Evolutionary conservation across 495 filamentous ascomycete genomes (phyloP).

Genomic region (Aspergillus asperescens): DNA sequence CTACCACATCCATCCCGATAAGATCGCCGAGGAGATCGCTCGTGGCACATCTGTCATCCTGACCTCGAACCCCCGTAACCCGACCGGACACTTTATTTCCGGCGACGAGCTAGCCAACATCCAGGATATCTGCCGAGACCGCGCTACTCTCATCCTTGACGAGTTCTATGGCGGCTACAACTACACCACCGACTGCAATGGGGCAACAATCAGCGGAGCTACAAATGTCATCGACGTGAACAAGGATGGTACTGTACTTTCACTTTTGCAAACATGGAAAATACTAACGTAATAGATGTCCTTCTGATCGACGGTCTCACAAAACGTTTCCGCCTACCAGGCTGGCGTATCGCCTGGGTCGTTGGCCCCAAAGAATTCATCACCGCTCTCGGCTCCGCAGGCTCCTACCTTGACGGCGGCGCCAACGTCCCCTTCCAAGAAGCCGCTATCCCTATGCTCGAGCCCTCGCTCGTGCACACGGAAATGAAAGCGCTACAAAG

Average conservation of each 20-base stretch:
- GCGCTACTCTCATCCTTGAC: slow-evolving; percentile 87
- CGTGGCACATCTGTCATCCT: slow-evolving; percentile 83
- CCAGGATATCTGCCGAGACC: slow-evolving; percentile 85
- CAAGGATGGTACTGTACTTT: slow-evolving; percentile 47
- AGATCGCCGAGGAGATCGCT: slow-evolving; percentile 85
- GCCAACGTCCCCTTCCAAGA: slow-evolving; percentile 95
- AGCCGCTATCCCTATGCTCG: slow-evolving; percentile 86
- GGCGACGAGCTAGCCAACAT: slow-evolving; percentile 80
- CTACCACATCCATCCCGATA: slow-evolving; percentile 87
- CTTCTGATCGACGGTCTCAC: slow-evolving; percentile 94
- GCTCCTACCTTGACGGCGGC: slow-evolving; percentile 92
- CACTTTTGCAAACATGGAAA: slow-evolving; percentile 36
- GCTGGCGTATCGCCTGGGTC: slow-evolving; percentile 96
- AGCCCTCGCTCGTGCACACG: slow-evolving; percentile 67
- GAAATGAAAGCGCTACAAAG: slow-evolving; percentile 87
- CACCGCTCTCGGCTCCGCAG: slow-evolving; percentile 86
- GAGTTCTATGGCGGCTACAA: slow-evolving; percentile 98
- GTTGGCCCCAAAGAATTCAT: slow-evolving; percentile 95
- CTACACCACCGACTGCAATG: slow-evolving; percentile 87
- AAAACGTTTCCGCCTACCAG: slow-evolving; percentile 92
- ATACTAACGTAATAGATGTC: slow-evolving; percentile 49
- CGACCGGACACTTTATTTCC: slow-evolving; percentile 79
- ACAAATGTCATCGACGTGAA: slow-evolving; percentile 72
- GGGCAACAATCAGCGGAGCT: slow-evolving; percentile 77
- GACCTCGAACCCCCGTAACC: slow-evolving; percentile 95